Conservation (phyloP, 2,329 filamentous ascomycete genomes). For the Trichoderma sp. region DNA sequence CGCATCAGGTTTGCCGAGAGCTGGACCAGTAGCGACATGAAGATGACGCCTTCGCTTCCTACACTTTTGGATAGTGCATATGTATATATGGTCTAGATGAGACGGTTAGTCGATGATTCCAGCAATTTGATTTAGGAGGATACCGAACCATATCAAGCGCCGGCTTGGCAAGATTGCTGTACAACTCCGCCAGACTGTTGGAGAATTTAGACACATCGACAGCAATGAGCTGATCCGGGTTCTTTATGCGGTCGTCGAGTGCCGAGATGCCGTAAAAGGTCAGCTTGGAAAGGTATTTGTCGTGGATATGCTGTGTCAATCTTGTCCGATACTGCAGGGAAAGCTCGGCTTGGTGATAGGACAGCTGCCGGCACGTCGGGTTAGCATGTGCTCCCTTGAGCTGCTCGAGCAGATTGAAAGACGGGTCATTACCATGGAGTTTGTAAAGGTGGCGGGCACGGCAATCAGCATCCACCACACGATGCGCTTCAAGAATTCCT, state of each 20-base stretch:
- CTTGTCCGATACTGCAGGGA: conserved; percentile 90
- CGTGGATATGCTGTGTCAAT: conserved; percentile 91
- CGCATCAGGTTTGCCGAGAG: conserved; percentile 92
- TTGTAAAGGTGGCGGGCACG: conserved; percentile 94
- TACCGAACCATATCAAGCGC: conserved; percentile 78
- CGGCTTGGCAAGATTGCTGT: conserved; percentile 95
- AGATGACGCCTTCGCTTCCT: conserved; percentile 92
- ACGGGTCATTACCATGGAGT: conserved; percentile 78
- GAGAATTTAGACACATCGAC: conserved; percentile 97
- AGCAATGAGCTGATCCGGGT: conserved; percentile 94
- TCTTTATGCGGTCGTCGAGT: conserved; percentile 96
- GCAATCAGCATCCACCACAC: conserved; percentile 99
- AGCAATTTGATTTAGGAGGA: no score
- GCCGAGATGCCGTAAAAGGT: conserved; percentile 97
- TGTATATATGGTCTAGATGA: conserved; percentile 75
- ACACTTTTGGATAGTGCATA: conserved; percentile 91
- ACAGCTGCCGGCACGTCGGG: conserved; percentile 60
- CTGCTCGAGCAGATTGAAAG: neutral
- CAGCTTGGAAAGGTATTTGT: conserved; percentile 94
- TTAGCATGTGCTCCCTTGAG: neutral
- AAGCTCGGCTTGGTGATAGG: conserved; percentile 94
- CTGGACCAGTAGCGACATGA: conserved; percentile 93
- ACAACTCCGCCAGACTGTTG: conserved; percentile 90
- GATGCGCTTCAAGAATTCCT: conserved; percentile 83
- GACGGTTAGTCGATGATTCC: no score